Conservation (phyloP, 1,284 basidiomycete species). For the Psilocybe mexicana region DNA sequence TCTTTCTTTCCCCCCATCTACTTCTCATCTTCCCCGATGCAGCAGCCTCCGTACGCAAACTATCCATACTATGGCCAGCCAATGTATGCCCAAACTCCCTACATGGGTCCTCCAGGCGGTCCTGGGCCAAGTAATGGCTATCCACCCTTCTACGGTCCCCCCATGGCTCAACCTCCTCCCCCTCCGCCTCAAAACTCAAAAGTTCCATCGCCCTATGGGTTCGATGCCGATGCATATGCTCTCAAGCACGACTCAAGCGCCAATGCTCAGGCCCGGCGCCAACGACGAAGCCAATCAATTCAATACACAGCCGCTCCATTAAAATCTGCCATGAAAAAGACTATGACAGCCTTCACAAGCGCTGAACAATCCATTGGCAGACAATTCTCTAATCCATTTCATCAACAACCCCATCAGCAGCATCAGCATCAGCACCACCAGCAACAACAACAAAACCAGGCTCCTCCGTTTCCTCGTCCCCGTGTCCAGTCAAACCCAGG, state of each 20-base stretch:
- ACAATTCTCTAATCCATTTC: slow-evolving; percentile 31
- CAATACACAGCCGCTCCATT: slow-evolving; percentile 27
- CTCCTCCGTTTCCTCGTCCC: slow-evolving; percentile 20
- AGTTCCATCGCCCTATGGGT: slow-evolving; percentile 30
- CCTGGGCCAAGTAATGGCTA: slow-evolving; percentile 33
- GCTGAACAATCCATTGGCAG: slow-evolving; percentile 25
- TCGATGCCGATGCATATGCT: slow-evolving; percentile 30
- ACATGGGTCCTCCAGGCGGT: slow-evolving; percentile 18
- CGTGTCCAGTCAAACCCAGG: slow-evolving; percentile 30
- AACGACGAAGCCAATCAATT: slow-evolving; percentile 24
- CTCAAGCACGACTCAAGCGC: slow-evolving; percentile 8
- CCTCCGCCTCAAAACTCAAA: slow-evolving; percentile 22
- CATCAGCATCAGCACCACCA: slow-evolving; percentile 3
- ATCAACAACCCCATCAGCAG: slow-evolving; percentile 15
- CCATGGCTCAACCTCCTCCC: slow-evolving; percentile 8
- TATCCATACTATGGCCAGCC: slow-evolving; percentile 33
- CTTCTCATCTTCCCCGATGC: slow-evolving; percentile 23
- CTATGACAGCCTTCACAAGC: slow-evolving; percentile 25
- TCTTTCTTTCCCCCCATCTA: background rate
- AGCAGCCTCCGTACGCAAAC: slow-evolving; percentile 28
- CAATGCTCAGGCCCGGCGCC: slow-evolving; percentile 10
- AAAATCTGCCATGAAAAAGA: slow-evolving; percentile 63
- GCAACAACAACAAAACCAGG: slow-evolving; percentile 8
- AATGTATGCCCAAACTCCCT: slow-evolving; percentile 30
- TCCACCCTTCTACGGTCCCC: slow-evolving; percentile 30